phyloP scores from a whole-genome alignment of 2,329 filamentous ascomycete species.

The Dothidotthia symphoricarpi region DNA sequence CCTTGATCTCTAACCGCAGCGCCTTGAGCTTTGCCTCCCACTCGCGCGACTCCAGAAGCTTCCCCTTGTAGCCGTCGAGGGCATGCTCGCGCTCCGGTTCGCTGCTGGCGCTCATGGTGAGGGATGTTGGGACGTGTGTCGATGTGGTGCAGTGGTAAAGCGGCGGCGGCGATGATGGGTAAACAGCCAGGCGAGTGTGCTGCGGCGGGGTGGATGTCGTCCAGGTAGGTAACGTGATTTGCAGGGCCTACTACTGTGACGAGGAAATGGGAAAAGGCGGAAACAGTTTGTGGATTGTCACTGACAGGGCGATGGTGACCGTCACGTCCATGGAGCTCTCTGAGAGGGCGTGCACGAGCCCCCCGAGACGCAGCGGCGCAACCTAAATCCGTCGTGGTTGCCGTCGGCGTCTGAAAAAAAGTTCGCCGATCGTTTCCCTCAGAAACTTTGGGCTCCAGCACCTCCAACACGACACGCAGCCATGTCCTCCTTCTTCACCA shows the following conservation, averaged over 20 bases:
- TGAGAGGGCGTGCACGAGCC: constrained; percentile 5
- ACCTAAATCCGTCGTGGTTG: constrained; percentile 11
- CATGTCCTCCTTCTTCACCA: constrained; percentile 87
- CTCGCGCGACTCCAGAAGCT: constrained; percentile 84
- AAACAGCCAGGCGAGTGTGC: constrained; percentile 15
- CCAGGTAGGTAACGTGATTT: background rate
- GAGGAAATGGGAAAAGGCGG: no score
- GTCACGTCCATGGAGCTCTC: constrained; percentile 24
- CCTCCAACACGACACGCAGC: constrained; percentile 10
- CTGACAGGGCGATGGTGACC: constrained; percentile 12
- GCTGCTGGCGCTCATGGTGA: constrained; percentile 25
- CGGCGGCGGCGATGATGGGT: constrained; percentile 17
- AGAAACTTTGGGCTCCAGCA: constrained; percentile 6
- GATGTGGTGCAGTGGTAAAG: background rate
- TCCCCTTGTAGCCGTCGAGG: constrained; percentile 54
- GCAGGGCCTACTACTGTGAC: background rate
- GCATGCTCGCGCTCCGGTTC: constrained; percentile 54
- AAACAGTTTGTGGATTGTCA: no score
- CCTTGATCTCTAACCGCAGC: constrained; percentile 92
- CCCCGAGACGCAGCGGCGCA: constrained; percentile 14
- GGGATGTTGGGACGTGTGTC: constrained; percentile 3
- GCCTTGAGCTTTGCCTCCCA: constrained; percentile 98
- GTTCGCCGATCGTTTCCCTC: constrained; percentile 27
- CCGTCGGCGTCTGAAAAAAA: constrained; percentile 32
- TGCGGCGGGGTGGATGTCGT: background rate